These are phyloP conservation scores for Tarenaya hassleriana DNA, from an alignment of 345 rosid species.

Conservation along the genomic window DNA sequence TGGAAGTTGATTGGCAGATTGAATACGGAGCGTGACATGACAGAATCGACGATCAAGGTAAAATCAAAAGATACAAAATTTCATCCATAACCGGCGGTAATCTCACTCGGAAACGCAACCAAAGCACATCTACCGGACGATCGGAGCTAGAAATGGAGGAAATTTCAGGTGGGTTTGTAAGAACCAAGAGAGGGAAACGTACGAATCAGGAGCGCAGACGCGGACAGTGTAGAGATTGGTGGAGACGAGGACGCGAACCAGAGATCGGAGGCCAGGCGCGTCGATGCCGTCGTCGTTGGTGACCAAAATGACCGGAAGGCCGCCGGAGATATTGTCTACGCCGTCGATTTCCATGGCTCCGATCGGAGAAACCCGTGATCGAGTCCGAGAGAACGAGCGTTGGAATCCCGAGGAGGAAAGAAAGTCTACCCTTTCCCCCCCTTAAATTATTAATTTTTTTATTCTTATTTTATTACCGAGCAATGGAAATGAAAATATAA, in stretches of 20 bases:
- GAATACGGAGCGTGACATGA: too few species aligned
- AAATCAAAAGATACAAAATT: too few species aligned
- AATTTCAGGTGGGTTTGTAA: slow-evolving; percentile 5
- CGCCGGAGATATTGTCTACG: slow-evolving; percentile 13
- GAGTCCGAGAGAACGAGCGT: not conserved
- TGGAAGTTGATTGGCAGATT: too few species aligned
- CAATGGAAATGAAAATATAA: too few species aligned
- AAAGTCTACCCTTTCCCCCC: too few species aligned
- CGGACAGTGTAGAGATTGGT: slow-evolving; percentile 50
- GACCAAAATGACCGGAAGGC: slow-evolving; percentile 49
- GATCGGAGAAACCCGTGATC: not conserved
- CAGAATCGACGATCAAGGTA: too few species aligned
- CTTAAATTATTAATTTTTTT: too few species aligned
- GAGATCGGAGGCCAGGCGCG: slow-evolving; percentile 69
- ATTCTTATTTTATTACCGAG: too few species aligned
- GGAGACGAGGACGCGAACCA: slow-evolving; percentile 67
- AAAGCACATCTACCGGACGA: not conserved
- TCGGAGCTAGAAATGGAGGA: not conserved
- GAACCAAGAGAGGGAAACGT: slow-evolving; percentile 19
- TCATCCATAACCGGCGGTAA: too few species aligned
- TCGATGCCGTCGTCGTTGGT: slow-evolving; percentile 97
- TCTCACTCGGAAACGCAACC: not conserved
- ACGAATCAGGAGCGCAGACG: slow-evolving; percentile 94
- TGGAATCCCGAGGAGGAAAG: not conserved
- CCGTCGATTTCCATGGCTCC: slow-evolving; percentile 28